Percentiles rank a stretch among this genome's conserved stretches.
Evolutionary conservation across 192 early-diverging fungal species (phyloP).

Genomic region (Chytriomyces sp.): DNA sequence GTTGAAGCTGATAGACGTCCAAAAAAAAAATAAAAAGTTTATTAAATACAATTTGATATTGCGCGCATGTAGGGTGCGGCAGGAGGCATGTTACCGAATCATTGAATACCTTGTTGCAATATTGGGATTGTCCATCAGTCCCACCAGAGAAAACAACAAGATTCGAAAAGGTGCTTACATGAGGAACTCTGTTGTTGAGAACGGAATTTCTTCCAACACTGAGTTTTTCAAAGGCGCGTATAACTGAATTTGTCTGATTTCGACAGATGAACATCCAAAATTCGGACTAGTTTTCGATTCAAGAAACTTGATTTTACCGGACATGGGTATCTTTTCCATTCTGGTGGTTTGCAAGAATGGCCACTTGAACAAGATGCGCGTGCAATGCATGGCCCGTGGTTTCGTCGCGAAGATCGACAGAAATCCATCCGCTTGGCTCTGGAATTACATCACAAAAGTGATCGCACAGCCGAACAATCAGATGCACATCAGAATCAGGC

Average conservation of each 20-base stretch:
- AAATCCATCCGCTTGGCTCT: constrained; percentile 72
- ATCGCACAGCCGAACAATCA: background rate
- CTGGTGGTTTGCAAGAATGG: constrained; percentile 72
- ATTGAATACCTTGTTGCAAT: constrained; percentile 37
- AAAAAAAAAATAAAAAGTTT: too few relatives aligned
- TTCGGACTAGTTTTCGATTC: constrained; percentile 1
- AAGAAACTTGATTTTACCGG: constrained; percentile 50
- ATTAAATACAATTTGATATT: too few relatives aligned
- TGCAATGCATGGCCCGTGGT: constrained; percentile 58
- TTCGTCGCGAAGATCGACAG: constrained; percentile 61
- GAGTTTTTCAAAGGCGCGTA: constrained; percentile 32
- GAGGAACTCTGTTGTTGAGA: constrained; percentile 53
- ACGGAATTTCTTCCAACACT: constrained; percentile 55
- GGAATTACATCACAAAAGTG: constrained; percentile 37
- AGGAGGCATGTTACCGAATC: constrained; percentile 22
- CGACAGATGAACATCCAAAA: constrained; percentile 48
- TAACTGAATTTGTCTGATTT: constrained; percentile 16
- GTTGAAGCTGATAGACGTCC: too few relatives aligned
- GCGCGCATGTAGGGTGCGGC: too few relatives aligned
- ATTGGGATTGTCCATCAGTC: background rate
- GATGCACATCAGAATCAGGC: background rate
- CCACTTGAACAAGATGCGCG: constrained; percentile 72
- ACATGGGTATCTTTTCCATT: constrained; percentile 87
- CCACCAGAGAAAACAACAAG: background rate
- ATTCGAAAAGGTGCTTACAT: constrained; percentile 28